Conservation (phyloP, 805 yeast genomes). For the Candida xiaguanensis region DNA sequence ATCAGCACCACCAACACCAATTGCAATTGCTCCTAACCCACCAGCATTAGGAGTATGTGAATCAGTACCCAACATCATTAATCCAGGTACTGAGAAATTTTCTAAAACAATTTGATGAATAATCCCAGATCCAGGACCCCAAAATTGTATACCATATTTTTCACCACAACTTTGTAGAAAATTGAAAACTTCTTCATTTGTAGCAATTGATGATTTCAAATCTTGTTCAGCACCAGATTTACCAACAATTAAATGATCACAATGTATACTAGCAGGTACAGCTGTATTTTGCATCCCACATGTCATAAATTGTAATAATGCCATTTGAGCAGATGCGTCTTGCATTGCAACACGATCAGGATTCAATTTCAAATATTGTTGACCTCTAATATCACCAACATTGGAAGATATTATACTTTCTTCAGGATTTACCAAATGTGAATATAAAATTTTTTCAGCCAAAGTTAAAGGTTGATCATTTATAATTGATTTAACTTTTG, state of each 20-base stretch:
- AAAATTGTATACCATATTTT: slow-evolving; percentile 94
- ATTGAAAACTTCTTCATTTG: slow-evolving; percentile 93
- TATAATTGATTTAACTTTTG: slow-evolving; percentile 53
- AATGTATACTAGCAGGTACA: slow-evolving; percentile 94
- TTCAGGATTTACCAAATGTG: slow-evolving; percentile 87
- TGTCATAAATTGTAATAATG: slow-evolving; percentile 96
- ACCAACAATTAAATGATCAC: slow-evolving; percentile 97
- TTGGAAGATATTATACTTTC: slow-evolving; percentile 59
- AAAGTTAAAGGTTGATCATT: slow-evolving; percentile 76
- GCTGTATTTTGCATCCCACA: slow-evolving; percentile 85
- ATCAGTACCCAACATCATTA: slow-evolving; percentile 96
- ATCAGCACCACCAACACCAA: slow-evolving; percentile 99
- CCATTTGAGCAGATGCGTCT: slow-evolving; percentile 99
- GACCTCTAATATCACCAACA: slow-evolving; percentile 67
- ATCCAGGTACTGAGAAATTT: slow-evolving; percentile 95
- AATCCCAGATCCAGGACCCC: slow-evolving; percentile 99
- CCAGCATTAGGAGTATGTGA: slow-evolving; percentile 99
- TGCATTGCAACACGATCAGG: slow-evolving; percentile 99
- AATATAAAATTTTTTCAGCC: slow-evolving; percentile 91
- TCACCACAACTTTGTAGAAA: slow-evolving; percentile 90
- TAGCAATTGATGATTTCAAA: slow-evolving; percentile 71
- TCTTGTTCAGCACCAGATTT: slow-evolving; percentile 88
- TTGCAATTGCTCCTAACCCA: slow-evolving; percentile 97
- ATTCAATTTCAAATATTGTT: slow-evolving; percentile 82
- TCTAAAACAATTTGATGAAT: slow-evolving; percentile 97